Percentiles rank a stretch among this genome's conserved stretches.
Evolutionary conservation across 768 basidiomycete genomes (phyloP).

Genomic region (Crepidotus variabilis): DNA sequence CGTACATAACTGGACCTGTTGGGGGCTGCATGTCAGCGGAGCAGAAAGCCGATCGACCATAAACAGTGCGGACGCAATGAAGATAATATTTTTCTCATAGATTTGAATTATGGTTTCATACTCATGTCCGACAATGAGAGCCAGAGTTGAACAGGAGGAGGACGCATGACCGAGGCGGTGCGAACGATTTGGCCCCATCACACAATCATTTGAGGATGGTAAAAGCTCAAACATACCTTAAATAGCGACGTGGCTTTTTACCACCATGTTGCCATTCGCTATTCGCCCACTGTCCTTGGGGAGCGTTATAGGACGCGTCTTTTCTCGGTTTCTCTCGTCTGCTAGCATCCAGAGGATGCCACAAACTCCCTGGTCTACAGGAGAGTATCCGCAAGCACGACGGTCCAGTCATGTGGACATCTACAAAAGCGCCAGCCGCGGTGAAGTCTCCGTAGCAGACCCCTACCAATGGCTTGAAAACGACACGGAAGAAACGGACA

Average conservation of each 20-base stretch:
- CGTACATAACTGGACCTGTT: not conserved
- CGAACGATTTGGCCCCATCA: not conserved
- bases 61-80: not conserved
- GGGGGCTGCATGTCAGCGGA: not conserved
- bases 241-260: conserved; percentile 4
- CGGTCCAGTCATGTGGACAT: conserved; percentile 64
- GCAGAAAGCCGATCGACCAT: not conserved
- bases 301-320: conserved; percentile 17
- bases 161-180: not conserved
- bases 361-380: conserved; percentile 48
- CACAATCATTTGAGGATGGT: not conserved
- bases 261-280: not conserved
- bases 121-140: not conserved
- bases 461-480: conserved; percentile 77
- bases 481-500: conserved; percentile 56
- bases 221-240: not conserved
- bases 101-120: not conserved
- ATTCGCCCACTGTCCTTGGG: not conserved
- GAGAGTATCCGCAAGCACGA: conserved; percentile 60
- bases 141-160: not conserved
- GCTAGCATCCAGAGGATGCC: conserved; percentile 27
- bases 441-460: conserved; percentile 60
- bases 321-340: conserved; percentile 18
- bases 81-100: not conserved
- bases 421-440: conserved; percentile 63